Percentiles rank a stretch among this genome's conserved stretches.
These are phyloP conservation scores for Gillenia trifoliata DNA, from an alignment of 306 rosid genomes.

Conservation along the genomic window DNA sequence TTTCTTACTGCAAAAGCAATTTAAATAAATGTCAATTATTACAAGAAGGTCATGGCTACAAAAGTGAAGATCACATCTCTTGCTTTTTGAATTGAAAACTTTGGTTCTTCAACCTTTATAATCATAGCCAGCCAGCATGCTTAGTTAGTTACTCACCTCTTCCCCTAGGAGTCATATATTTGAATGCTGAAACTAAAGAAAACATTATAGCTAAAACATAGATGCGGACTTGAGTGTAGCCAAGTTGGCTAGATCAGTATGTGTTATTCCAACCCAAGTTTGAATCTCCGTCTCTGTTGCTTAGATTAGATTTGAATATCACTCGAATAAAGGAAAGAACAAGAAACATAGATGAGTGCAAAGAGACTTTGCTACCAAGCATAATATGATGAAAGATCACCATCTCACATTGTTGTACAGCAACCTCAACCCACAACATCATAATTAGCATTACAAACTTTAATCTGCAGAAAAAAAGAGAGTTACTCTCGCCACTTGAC, in stretches of 20 bases:
- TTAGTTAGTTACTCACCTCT: too few relatives aligned
- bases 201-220: neutral
- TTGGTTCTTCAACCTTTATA: neutral
- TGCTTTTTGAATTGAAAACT: neutral
- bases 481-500: slow-evolving; percentile 30
- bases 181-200: neutral
- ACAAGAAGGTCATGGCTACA: neutral
- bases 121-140: neutral
- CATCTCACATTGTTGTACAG: slow-evolving; percentile 5
- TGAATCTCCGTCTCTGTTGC: neutral
- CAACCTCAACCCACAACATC: slow-evolving; percentile 1
- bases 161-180: neutral
- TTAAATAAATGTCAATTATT: neutral
- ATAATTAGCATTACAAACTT: neutral
- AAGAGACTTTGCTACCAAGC: slow-evolving; percentile 11
- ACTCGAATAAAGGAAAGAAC: neutral
- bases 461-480: neutral
- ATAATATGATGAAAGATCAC: slow-evolving; percentile 1
- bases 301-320: neutral
- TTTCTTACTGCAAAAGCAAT: neutral
- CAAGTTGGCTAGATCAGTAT: too few relatives aligned
- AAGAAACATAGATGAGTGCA: neutral
- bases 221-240: too few relatives aligned
- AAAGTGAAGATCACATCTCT: neutral
- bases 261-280: neutral